Evolutionary conservation across 2,329 filamentous ascomycete genomes (phyloP), one percentile per base, ranked within the genome.

Genomic region (Delphinella strobiligena): DNA sequence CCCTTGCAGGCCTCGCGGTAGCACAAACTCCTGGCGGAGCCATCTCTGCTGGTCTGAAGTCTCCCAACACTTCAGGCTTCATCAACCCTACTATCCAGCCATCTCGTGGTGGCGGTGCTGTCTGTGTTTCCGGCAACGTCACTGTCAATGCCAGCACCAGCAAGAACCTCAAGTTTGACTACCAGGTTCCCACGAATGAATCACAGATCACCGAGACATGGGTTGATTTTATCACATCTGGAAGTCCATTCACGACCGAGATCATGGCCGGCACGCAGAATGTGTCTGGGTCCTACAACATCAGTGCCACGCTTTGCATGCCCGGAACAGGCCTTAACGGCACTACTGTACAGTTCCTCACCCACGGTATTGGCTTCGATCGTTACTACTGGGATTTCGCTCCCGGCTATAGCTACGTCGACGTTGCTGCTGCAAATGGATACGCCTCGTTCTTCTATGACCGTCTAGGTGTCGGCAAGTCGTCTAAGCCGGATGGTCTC

Each of bases 371-470:
- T 36, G 61, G 59, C 16, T 55, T 61, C 38, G 61, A 63, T 30
- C 47, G 51, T 47, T 46, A 51, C 44, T 48, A 56, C 42, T 55
- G 53, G 52, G 56, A 64, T 47, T 58, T 62, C 43, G 52, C 54
- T 11, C 49, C 51, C 5, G 56, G 53, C 31, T 62, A 64, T 50
- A 58, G 52, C 46, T 64, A 63, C 41, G 54, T 63, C 15, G 61
- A 63, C 42, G 52, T 55, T n/a, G 63, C 62, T 3, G 55, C 60
- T 3, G 50, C 50, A 29, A 46, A 54, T 22, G 57, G 57, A 40
- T 62, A 61, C 47, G 56, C 59, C 3, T 62, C 61, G 2, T 58
- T 66, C 51, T 56, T 54, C 39, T 64, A 64, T 50, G 62, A 66
- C 47, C 61, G 63, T 36, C 55, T 66, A 8, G 62, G 61, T 19